Evolutionary conservation across 495 filamentous ascomycete species (phyloP).

Genomic region (Cercophora newfieldiana): DNA sequence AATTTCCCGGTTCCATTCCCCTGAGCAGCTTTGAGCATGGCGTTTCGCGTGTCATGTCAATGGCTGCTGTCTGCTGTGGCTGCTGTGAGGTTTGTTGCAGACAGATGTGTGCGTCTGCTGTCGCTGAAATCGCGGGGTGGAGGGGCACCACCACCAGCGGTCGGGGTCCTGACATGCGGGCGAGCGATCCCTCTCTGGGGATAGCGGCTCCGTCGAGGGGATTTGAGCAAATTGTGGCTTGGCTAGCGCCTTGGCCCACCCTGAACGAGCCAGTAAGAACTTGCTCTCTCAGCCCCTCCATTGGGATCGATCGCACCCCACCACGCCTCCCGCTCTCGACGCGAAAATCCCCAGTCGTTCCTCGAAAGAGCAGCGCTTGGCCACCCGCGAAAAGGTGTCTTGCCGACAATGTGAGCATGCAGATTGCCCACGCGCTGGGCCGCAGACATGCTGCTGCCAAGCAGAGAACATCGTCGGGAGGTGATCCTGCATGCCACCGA

Average conservation of each 20-base stretch:
- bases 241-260: constrained; percentile 23
- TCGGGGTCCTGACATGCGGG: constrained; percentile 11
- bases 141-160: background rate
- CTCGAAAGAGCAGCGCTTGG: background rate
- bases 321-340: background rate
- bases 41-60: background rate
- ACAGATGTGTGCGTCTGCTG: background rate
- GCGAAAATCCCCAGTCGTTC: background rate
- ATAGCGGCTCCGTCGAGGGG: constrained; percentile 32
- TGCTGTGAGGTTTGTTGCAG: background rate
- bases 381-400: background rate
- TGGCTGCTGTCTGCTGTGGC: background rate
- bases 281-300: constrained; percentile 24
- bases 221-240: constrained; percentile 54
- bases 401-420: background rate
- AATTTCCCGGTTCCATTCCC: background rate
- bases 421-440: background rate
- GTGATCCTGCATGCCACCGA: background rate
- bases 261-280: constrained; percentile 29
- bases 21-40: background rate
- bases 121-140: constrained; percentile 7
- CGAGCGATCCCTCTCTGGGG: constrained; percentile 19
- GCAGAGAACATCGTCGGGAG: background rate
- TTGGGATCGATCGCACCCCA: background rate
- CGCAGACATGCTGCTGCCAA: background rate